phyloP scores from a whole-genome alignment of 768 basidiomycete genomes.

The Leccinum boreale region DNA sequence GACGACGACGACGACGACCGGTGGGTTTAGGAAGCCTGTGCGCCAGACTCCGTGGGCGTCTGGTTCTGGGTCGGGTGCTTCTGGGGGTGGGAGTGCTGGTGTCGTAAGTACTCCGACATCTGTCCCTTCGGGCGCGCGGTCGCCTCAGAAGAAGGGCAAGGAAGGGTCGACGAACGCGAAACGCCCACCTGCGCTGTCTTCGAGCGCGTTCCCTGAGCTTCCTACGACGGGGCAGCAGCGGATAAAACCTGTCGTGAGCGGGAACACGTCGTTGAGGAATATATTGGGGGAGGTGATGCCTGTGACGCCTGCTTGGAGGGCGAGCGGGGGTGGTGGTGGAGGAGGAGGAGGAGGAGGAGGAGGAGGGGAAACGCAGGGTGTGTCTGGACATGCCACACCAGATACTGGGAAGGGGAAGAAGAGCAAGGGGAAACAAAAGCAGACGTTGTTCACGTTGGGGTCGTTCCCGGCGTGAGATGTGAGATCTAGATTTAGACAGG shows the following conservation, averaged over 20 bases:
- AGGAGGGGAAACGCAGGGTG: background rate
- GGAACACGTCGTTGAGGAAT: constrained; percentile 65
- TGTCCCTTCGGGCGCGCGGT: background rate
- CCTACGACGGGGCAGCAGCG: constrained; percentile 43
- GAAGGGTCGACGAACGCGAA: background rate
- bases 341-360: background rate
- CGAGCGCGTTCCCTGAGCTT: constrained; percentile 66
- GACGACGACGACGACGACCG: background rate
- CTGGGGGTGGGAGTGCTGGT: background rate
- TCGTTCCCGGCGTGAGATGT: constrained; percentile 39
- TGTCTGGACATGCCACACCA: background rate
- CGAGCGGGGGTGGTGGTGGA: background rate
- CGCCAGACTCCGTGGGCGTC: constrained; percentile 65
- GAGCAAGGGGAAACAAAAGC: constrained; percentile 79
- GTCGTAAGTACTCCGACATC: background rate
- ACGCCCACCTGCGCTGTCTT: constrained; percentile 45
- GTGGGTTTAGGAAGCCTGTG: constrained; percentile 40
- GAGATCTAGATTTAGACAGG: background rate
- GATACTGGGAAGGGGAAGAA: constrained; percentile 57
- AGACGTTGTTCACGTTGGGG: constrained; percentile 72
- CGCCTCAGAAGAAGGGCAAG: constrained; percentile 15
- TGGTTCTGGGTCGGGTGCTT: background rate
- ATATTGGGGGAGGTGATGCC: constrained; percentile 42
- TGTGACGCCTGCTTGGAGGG: constrained; percentile 31
- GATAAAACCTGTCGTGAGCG: constrained; percentile 47